Base-by-base conservation (phyloP, 2,329 filamentous ascomycete genomes). In the Fusarium bulbicola region DNA sequence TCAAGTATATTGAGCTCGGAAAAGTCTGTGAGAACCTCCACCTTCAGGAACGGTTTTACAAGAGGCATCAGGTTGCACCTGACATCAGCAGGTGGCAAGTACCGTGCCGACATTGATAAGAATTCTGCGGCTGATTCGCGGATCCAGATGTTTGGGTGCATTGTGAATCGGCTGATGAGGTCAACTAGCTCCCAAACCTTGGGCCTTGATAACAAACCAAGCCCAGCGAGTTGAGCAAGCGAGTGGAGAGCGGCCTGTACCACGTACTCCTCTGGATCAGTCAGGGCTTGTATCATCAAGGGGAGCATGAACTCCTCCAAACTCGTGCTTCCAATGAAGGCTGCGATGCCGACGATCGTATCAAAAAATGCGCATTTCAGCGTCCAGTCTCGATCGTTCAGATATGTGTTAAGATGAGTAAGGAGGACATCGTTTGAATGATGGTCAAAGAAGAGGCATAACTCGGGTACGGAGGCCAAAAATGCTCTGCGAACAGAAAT, bases 341-440 rank as follows among this genome's bases (percentile, higher is more conserved):
- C 90, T 8, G 95, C 94, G 73, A 99, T 95, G 7, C 95, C 95
- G 21, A 98, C 94, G 32, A 98, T 94, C 0, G 95, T 94, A 78
- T 97, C 95, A 78, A 99, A 98, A 80, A 98, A 98, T 6, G 95
- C 95, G 77, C 95, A 98, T 81, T 97, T 98, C 37, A 99, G 85
- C 80, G 94, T 94, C 96, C 96, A 99, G 80, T 99, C 95, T 46
- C 92, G 91, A 77, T 98, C 96, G 75, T 99, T 99, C 14, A 99
- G 84, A 77, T 99, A 99, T 0, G 96, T 99, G 79, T 98, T 98
- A 34, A 99, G 86, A 83, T 99, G 96, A 37, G 95, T 97, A 28
- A 99, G 85, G 21, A 99, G 91, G n/a, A 99, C 94, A 79, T 99
- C 96, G 80, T 97, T 98, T 3, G 95, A 93, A 78, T 95, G 92